Evolutionary conservation across 106 monocot genomes (phyloP), one percentile per base, ranked within the genome.

Genomic region (Dendrobium nobile): DNA sequence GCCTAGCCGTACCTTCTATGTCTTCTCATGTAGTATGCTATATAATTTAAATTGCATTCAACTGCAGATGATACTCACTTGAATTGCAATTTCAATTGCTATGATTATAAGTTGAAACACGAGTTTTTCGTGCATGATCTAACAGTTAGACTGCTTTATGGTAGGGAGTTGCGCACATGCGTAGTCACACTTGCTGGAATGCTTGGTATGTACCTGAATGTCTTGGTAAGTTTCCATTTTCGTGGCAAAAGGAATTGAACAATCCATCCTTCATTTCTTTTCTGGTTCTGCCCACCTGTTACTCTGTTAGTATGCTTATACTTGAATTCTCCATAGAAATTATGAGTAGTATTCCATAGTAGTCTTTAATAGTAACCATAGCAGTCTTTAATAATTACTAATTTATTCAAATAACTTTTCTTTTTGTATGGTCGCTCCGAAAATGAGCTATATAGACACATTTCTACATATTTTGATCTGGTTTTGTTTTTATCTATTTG

Each of bases 111-210:
- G 33, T 72, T 16, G 43, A 28, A 74, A 2, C n/a, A 9, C 20
- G 20, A 41, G 16, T 42, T 42, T 41, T 42, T 42, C 43, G 5
- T 74, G 43, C 20, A 43, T 74, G 42, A 42, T 74, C 43, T 74
- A 44, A 43, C 43, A 4, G 27, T 7, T 74, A 7, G 20, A 43
- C 72, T 19, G 68, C 47, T 77, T 65, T 84, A 27, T 4, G 5
- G 40, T 68, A 98, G 97, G 94, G 90, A 95, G 59, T 77, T 98
- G 75, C 78, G 89, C 68, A 73, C 85, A 45, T 95, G 95, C 84
- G 78, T 88, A 2, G 72, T 92, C 68, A 98, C 95, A 47, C 72
- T 98, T 85, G 92, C 79, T 81, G 98, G 98, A 85, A 94, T 98
- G 90, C 31, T 88, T 85, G 87, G 78, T 22, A 92, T 86, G 82